Base-by-base conservation (phyloP, 148 eudicot genomes). In the Agrostemma githago region DNA sequence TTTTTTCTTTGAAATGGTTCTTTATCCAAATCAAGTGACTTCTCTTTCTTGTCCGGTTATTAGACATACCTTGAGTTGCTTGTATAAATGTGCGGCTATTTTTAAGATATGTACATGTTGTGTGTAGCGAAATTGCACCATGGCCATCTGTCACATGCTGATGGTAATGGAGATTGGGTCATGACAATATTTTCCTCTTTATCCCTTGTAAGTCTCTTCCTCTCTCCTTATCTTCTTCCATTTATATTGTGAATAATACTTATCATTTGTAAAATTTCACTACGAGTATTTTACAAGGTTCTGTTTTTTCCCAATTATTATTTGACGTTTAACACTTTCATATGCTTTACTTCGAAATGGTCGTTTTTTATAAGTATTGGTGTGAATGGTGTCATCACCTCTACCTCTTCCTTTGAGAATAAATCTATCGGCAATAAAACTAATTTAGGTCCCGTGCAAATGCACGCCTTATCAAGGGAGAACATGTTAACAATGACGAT, bases 121-220 rank as follows among this genome's bases (percentile, higher is more conserved):
- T 78, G 72, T 5, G 61, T 74, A 95, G 99, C 99, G 39, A 95
- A 87, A 85, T 74, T 95, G 79, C 93, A 90, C 77, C 97, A 89
- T 76, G 99, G 99, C 72, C 83, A 88, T 81, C 92, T 95, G 43
- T 70, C 97, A 11, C 83, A 92, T 79, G 99, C 99, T 73, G 99
- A 95, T 85, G 99, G 97, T 51, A 95, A 95, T 71, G 99, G 97
- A 82, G 99, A 95, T 81, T 95, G 99, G 99, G 99, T 95, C 53
- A 77, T 95, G 80, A 95, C 99, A 46, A 90, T 95, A 82, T 90
- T 88, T 73, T 72, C 93, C 53, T 92, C 99, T 76, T 77, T 95
- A 72, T 92, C 97, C 72, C 92, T 92, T 73, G 99, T 95, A 87
- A 92, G 97, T 80, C 56, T 15, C 9, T 5, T 60, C 11, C 39